Conservation (phyloP, 2,329 filamentous ascomycete species). For the Plenodomus biglobosus region DNA sequence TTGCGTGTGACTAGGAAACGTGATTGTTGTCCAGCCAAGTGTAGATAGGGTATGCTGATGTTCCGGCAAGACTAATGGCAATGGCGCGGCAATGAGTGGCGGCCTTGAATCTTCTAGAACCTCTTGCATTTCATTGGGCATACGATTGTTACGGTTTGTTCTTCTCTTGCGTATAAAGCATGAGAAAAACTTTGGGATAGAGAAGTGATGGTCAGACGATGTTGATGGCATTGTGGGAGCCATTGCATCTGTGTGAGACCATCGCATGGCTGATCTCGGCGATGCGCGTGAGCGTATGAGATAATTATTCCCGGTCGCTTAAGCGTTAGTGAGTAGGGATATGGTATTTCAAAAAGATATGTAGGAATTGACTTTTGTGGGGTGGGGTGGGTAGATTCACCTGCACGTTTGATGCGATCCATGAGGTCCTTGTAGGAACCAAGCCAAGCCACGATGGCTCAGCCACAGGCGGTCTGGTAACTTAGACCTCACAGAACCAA, state of each 20-base stretch:
- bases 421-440: no score
- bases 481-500: background rate
- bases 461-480: slow-evolving; percentile 14
- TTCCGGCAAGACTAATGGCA: slow-evolving; percentile 38
- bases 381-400: no score
- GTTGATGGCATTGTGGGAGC: slow-evolving; percentile 16
- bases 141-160: background rate
- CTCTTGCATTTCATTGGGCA: background rate
- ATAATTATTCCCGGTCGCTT: background rate
- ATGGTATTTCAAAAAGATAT: background rate
- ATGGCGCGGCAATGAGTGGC: slow-evolving; percentile 23
- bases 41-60: slow-evolving; percentile 35
- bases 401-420: background rate
- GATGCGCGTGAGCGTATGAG: background rate
- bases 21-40: slow-evolving; percentile 43
- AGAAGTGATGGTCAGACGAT: slow-evolving; percentile 19
- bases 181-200: slow-evolving; percentile 36
- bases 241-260: slow-evolving; percentile 20
- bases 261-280: background rate
- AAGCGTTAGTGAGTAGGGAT: background rate
- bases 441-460: slow-evolving; percentile 26
- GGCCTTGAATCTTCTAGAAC: slow-evolving; percentile 16
- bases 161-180: slow-evolving; percentile 26
- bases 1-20: slow-evolving; percentile 25
- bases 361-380: no score